Base-by-base conservation (phyloP, 345 rosid genomes). In the Geranium brycei region DNA sequence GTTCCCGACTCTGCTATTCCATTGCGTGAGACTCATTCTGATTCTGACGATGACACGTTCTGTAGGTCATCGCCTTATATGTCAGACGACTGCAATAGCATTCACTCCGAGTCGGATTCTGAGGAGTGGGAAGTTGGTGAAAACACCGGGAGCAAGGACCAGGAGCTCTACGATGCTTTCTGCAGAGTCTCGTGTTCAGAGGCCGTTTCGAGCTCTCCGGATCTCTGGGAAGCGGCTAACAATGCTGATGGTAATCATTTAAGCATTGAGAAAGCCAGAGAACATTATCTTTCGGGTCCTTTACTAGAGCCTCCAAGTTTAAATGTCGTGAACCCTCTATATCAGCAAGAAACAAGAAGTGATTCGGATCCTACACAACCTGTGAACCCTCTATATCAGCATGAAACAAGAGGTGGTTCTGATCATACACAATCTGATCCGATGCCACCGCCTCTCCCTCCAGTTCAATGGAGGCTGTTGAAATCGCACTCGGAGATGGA, bases 11-110 rank as follows among this genome's bases (percentile, higher is more conserved):
- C 83, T 76, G 69, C 75, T 66, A 53, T 74, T 62, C 64, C 75
- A 28, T 41, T 68, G 64, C 79, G 41, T 35, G 75, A 70, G 15
- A 56, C 41, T 35, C 7, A 35, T 81, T 85, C 74, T 11, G 86
- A 78, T 68, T 85, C 97, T 57, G 97, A 89, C 63, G 96, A 85
- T 18, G 91, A 85, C 70, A 87, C 97, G 7, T 89, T 93, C 73
- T 87, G 91, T 69, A 80, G 87, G 75, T 92, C 97, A 53, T 82
- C 93, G 60, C 85, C 91, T 60, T 76, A 62, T 77, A 64, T 75
- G 68, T 90, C 97, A 12, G 91, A 89, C 71, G 91, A 86, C 80
- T 74, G 79, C 66, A 75, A 66, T 23, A 77, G 91, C 69, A 75
- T 72, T 68, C 74, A 76, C 66, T 86, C 95, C 32, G 85, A 78